A percentile compares a stretch with the other conserved stretches of the same genome.
These are phyloP conservation scores for Phytophthora megakarya DNA, from an alignment of 352 stramenopile species.

Conservation along the genomic window DNA sequence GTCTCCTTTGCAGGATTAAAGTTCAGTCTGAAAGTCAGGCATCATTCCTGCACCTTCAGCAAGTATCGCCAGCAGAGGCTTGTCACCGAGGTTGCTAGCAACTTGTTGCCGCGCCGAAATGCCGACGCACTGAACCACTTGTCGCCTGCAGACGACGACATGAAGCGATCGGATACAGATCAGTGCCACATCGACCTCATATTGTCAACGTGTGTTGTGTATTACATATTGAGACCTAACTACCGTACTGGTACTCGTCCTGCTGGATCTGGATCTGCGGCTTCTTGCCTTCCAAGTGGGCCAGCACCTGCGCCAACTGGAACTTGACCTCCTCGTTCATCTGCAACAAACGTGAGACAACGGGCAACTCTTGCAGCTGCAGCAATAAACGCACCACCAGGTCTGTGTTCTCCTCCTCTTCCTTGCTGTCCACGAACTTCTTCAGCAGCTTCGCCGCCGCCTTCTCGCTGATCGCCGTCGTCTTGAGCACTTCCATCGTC, in stretches of 20 bases:
- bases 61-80: neutral
- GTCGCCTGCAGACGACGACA: conserved; percentile 4
- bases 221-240: conserved; percentile 39
- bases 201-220: conserved; percentile 19
- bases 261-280: conserved; percentile 41
- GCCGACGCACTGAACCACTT: neutral
- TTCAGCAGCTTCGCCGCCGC: conserved; percentile 73
- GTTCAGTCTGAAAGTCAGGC: neutral
- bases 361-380: neutral
- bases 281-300: conserved; percentile 63
- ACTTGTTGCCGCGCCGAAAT: conserved; percentile 12
- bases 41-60: too few species aligned
- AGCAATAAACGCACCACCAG: conserved; percentile 57
- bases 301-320: conserved; percentile 77
- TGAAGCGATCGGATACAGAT: conserved; percentile 4
- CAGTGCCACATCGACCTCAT: too few species aligned
- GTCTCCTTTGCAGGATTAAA: neutral
- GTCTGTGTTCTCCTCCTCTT: conserved; percentile 66
- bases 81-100: conserved; percentile 1
- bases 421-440: conserved; percentile 75
- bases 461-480: conserved; percentile 65
- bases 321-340: conserved; percentile 81
- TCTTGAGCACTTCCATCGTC: conserved; percentile 72
- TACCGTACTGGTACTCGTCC: conserved; percentile 33
- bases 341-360: conserved; percentile 33